Evolutionary conservation across 371 early-diverging fungal genomes (phyloP), one percentile per base, ranked within the genome.

Genomic region (Zopfochytrium polystomum): DNA sequence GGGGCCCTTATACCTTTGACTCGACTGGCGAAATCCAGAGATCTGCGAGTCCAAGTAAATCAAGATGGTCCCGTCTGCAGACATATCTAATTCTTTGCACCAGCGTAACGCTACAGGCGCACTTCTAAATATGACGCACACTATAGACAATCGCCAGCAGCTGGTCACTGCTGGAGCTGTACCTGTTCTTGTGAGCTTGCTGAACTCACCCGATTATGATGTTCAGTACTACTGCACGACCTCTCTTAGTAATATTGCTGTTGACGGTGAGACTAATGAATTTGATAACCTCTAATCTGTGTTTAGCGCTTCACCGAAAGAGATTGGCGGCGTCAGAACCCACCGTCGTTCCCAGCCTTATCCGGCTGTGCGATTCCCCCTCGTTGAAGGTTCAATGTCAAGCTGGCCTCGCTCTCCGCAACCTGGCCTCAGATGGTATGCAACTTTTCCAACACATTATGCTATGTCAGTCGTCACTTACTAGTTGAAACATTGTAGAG

Each of bases 101-200:
- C 33, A 90, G 77, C 80, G 94, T 27, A 95, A 95, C 69, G 93
- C 95, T 0, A 89, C 92, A 1, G 95, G 95, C 15, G 95, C 95
- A 15, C 79, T 95, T 45, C 77, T 95, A 42, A 95, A 95, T 67
- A 91, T 95, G 92, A 95, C 95, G 25, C 94, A 95, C 73, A 86
- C 89, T 20, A 80, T 52, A 58, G 90, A 90, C 59, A 91, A 90
- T 66, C 84, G 95, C 22, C 85, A 86, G 58, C 88, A 89, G 70
- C 73, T 95, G 30, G 91, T 93, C 5, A 86, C 84, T 61, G 90
- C 90, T 9, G 90, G 90, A 9, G 92, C 91, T 13, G 86, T 95
- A 51, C 89, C 90, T 3, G 88, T 91, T 3, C 72, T 95, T 27
- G 90, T 92, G 38, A 77, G 83, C 44, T 75, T 95, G 46, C 73